Conservation (phyloP, 352 stramenopile species). For the Globisporangium nodosum region DNA sequence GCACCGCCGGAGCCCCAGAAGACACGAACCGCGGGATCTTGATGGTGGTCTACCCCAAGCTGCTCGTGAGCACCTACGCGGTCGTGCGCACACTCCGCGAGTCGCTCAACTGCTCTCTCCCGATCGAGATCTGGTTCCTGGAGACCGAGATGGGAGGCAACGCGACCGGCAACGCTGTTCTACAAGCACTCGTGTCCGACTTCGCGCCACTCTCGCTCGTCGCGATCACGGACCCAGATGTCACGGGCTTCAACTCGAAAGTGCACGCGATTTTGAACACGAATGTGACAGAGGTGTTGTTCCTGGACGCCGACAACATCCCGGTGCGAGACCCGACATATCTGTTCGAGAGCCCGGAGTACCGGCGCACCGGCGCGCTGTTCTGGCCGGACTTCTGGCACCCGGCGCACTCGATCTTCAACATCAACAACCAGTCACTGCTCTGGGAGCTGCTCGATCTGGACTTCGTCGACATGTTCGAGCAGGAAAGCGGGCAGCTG, state of each 20-base stretch:
- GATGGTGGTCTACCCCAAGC: slow-evolving; percentile 53
- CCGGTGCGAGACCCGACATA: slow-evolving; percentile 40
- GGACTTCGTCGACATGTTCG: slow-evolving; percentile 53
- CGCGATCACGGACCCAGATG: slow-evolving; percentile 19
- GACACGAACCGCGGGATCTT: slow-evolving; percentile 25
- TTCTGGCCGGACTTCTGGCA: slow-evolving; percentile 71
- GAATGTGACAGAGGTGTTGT: slow-evolving; percentile 31
- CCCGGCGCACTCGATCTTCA: slow-evolving; percentile 53
- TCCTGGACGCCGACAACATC: slow-evolving; percentile 55
- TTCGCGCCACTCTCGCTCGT: slow-evolving; percentile 23
- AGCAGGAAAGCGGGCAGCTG: slow-evolving; percentile 64
- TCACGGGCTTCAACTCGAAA: slow-evolving; percentile 44
- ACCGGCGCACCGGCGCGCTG: slow-evolving; percentile 28
- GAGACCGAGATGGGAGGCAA: slow-evolving; percentile 30
- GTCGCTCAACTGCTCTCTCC: slow-evolving; percentile 32
- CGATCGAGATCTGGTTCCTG: slow-evolving; percentile 58
- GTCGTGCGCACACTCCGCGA: slow-evolving; percentile 32
- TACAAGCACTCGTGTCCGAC: slow-evolving; percentile 17
- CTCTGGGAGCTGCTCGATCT: slow-evolving; percentile 47
- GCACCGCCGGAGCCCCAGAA: background rate
- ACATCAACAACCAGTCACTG: slow-evolving; percentile 39
- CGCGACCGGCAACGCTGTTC: slow-evolving; percentile 12
- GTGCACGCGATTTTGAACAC: slow-evolving; percentile 34
- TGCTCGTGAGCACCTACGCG: slow-evolving; percentile 37
- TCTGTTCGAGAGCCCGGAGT: slow-evolving; percentile 35